Conservation (phyloP, 805 yeast species). For the Phaffomyces antillensis region DNA sequence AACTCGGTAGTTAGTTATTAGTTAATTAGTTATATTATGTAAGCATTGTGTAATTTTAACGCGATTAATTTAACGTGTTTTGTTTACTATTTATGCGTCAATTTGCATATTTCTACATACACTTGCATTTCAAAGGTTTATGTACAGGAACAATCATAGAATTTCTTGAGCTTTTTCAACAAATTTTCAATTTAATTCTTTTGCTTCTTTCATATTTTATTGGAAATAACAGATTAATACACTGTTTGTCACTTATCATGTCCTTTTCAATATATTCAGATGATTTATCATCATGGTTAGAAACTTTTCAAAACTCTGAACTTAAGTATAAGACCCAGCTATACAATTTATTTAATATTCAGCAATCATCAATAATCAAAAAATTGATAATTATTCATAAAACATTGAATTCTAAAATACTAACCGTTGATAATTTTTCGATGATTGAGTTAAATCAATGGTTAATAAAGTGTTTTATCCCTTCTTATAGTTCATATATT, state of each 20-base stretch:
- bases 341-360: constrained; percentile 1
- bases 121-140: too few species aligned
- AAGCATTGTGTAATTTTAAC: neutral
- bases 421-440: neutral
- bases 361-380: neutral
- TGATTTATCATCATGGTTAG: constrained; percentile 1
- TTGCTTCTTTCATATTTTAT: too few species aligned
- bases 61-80: too few species aligned
- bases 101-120: too few species aligned
- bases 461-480: constrained; percentile 4
- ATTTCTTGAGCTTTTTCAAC: too few species aligned
- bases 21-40: too few species aligned
- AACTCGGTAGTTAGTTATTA: too few species aligned
- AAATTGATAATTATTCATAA: constrained; percentile 4
- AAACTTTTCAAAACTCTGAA: neutral
- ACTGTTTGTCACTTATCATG: neutral
- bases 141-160: too few species aligned
- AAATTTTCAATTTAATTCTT: too few species aligned
- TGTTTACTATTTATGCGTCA: too few species aligned
- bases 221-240: too few species aligned
- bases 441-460: constrained; percentile 4
- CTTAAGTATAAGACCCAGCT: constrained; percentile 1
- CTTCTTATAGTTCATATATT: neutral
- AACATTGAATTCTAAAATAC: constrained; percentile 2
- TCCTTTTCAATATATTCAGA: constrained; percentile 4